phyloP scores from a whole-genome alignment of 352 stramenopile genomes.

The Halophytophthora polymorphica region DNA sequence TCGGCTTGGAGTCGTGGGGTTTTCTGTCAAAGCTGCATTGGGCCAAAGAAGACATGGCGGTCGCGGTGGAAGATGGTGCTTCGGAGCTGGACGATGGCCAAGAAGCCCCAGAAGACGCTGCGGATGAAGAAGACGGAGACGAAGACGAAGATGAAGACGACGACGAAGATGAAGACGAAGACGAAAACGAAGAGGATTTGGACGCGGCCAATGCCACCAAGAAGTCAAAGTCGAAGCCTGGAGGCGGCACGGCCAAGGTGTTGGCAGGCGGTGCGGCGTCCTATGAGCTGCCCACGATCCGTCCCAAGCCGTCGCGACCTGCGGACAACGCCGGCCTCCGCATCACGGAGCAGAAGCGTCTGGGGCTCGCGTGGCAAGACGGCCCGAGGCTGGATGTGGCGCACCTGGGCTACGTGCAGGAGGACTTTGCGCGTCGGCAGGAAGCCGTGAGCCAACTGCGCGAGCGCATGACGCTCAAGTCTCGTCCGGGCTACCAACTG shows the following conservation, averaged over 20 bases:
- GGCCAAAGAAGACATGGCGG: too few relatives aligned
- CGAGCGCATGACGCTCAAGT: slow-evolving; percentile 57
- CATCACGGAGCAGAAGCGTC: slow-evolving; percentile 57
- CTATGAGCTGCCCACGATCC: slow-evolving; percentile 19
- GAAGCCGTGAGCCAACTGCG: slow-evolving; percentile 55
- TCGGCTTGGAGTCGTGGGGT: too few relatives aligned
- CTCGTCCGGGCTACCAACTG: slow-evolving; percentile 56
- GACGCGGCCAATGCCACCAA: slow-evolving; percentile 5
- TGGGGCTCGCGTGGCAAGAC: slow-evolving; percentile 59
- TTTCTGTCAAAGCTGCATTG: too few relatives aligned
- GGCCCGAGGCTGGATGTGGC: slow-evolving; percentile 62
- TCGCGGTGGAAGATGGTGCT: slow-evolving; percentile 12
- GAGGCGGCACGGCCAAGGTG: slow-evolving; percentile 20
- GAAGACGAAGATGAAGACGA: slow-evolving; percentile 22
- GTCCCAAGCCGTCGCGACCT: slow-evolving; percentile 24
- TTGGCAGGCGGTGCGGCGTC: slow-evolving; percentile 19
- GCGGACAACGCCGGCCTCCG: slow-evolving; percentile 19
- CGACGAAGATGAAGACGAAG: slow-evolving; percentile 18
- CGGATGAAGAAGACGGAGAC: slow-evolving; percentile 16
- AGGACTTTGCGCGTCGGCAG: slow-evolving; percentile 59
- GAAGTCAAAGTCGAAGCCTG: slow-evolving; percentile 12
- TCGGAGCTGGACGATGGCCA: slow-evolving; percentile 3
- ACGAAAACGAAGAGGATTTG: slow-evolving; percentile 8
- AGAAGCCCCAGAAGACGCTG: slow-evolving; percentile 20
- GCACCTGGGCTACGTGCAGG: slow-evolving; percentile 67